Base-by-base conservation (phyloP, 1,284 basidiomycete genomes). In the Wolfiporia cocos region DNA sequence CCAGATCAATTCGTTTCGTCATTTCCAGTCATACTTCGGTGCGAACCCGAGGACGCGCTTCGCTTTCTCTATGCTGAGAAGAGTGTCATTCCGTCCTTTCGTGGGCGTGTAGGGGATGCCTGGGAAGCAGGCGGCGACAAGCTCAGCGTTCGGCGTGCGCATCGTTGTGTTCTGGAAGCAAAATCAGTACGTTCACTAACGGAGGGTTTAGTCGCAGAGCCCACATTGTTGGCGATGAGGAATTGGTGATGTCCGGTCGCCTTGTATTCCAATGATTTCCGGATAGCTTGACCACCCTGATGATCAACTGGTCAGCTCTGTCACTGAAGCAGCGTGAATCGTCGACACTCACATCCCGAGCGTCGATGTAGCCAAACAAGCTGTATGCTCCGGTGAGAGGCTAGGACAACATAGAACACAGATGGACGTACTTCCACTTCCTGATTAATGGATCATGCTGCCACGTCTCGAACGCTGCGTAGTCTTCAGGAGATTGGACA, bases 1-100 rank as follows among this genome's bases (percentile, higher is more conserved):
- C n/a, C n/a, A n/a, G n/a, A n/a, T n/a, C n/a, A n/a, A n/a, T n/a
- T n/a, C n/a, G n/a, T n/a, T n/a, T n/a, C n/a, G n/a, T 24, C 24
- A 42, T 22, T 41, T 24, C 43, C 43, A 44, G 34, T 44, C 34
- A 17, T 29, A 35, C 19, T 41, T 40, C 4, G 43, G 43, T n/a
- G 33, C 22, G 20, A 31, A 44, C 1, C 38, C 38, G 19, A 44
- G 43, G 34, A 36, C 43, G 17, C 38, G 33, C 15, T 39, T 39
- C 5, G 43, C 43, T 24, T 44, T 44, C 14, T 44, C 43, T 20
- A 44, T 44, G 38, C 43, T 44, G 20, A 44, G 30, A 15, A 44
- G 30, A 15, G 43, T 44, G 39, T 44, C 43, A 20, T 44, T 40
- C 7, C 24, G 11, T 3, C 43, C 43, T 12, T 23, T 20, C 15